Conservation (phyloP, 306 rosid species). For the Acmispon strigosus region DNA sequence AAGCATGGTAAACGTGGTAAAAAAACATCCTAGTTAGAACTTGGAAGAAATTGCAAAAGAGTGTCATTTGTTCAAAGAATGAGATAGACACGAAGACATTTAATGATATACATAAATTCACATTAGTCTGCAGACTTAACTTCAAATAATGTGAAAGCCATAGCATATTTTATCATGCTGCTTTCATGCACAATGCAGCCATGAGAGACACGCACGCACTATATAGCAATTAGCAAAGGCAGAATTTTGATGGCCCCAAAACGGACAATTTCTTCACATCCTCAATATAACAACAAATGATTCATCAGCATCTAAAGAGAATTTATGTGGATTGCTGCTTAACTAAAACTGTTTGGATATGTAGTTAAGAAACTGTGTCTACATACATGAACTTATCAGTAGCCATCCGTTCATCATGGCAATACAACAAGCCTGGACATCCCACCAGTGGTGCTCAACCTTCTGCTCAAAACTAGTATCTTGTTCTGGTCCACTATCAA, state of each 20-base stretch:
- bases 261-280: too few species aligned
- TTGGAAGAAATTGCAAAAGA: neutral
- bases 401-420: conserved; percentile 1
- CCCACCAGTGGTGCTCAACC: neutral
- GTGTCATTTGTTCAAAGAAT: too few species aligned
- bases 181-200: too few species aligned
- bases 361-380: neutral
- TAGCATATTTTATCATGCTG: too few species aligned
- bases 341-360: neutral
- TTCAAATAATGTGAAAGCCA: too few species aligned
- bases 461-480: neutral
- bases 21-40: neutral
- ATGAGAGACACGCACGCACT: too few species aligned
- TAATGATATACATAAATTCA: too few species aligned
- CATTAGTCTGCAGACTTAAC: too few species aligned
- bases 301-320: neutral
- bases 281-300: neutral
- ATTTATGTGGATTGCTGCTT: neutral
- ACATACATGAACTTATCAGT: conserved; percentile 7
- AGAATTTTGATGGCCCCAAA: neutral
- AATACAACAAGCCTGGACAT: neutral
- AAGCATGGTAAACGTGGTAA: neutral
- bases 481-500: neutral
- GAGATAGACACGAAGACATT: too few species aligned
- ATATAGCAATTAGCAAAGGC: neutral